These are phyloP conservation scores for Penicillium waksmanii DNA, from an alignment of 495 filamentous ascomycete species.

Conservation along the genomic window DNA sequence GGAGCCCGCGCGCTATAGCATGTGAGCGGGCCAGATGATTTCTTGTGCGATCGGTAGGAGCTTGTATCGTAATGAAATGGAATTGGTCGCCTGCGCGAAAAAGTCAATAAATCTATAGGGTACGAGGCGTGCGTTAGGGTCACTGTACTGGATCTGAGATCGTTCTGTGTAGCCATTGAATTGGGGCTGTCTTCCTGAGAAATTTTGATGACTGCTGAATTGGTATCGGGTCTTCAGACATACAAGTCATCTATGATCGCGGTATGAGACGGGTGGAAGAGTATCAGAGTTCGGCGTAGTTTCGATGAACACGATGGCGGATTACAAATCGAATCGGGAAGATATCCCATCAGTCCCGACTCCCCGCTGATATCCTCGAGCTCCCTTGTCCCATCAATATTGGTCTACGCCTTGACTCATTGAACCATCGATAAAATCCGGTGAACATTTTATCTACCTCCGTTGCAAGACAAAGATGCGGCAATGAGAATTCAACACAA, in stretches of 20 bases:
- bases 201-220: no score
- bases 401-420: background rate
- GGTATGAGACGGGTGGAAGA: background rate
- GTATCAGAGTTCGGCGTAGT: background rate
- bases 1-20: constrained; percentile 34
- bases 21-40: constrained; percentile 38
- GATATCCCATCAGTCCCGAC: background rate
- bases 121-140: background rate
- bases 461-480: background rate
- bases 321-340: constrained; percentile 9
- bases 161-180: no score
- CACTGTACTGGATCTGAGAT: background rate
- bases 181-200: no score
- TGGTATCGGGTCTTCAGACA: no score
- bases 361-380: no score
- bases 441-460: background rate
- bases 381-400: background rate
- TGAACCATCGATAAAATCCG: no score
- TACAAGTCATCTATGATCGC: no score
- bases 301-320: background rate
- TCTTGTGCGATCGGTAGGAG: constrained; percentile 23
- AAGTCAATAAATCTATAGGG: background rate
- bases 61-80: constrained; percentile 35
- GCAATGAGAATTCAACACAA: background rate
- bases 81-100: constrained; percentile 13